These are phyloP conservation scores for Gastrolobium villosum DNA, from an alignment of 306 rosid species.

Conservation along the genomic window DNA sequence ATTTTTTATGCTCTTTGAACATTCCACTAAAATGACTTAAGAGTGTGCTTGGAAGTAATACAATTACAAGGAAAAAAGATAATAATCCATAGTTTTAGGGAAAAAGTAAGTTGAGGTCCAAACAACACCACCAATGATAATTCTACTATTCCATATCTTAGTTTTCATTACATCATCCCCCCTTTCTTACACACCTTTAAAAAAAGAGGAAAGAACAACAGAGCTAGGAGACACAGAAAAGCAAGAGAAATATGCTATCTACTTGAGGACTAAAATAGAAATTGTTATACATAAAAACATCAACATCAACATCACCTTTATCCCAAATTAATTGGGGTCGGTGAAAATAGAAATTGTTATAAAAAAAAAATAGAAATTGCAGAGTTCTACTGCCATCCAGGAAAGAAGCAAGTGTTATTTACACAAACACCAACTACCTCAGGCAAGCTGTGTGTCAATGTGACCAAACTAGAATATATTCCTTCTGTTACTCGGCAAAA, in stretches of 20 bases:
- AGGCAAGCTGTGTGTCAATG: conserved; percentile 6
- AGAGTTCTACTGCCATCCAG: background rate
- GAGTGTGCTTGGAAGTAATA: background rate
- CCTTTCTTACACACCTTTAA: background rate
- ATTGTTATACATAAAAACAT: too few relatives aligned
- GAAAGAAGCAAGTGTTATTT: background rate
- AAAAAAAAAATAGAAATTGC: background rate
- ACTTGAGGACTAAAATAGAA: conserved; percentile 1
- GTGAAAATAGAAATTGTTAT: too few relatives aligned
- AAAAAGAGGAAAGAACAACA: background rate
- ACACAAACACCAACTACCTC: conserved; percentile 16
- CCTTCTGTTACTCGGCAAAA: background rate
- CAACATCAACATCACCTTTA: too few relatives aligned
- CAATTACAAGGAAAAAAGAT: background rate
- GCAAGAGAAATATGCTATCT: background rate
- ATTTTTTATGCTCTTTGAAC: background rate
- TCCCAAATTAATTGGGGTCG: too few relatives aligned
- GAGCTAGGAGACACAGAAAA: background rate
- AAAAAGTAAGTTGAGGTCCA: conserved; percentile 5
- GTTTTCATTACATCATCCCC: background rate
- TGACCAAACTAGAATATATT: conserved; percentile 14
- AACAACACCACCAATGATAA: background rate
- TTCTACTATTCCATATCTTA: background rate
- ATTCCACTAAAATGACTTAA: conserved; percentile 3
- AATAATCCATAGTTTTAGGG: conserved; percentile 5